Evolutionary conservation across 768 basidiomycete species (phyloP), one percentile per base, ranked within the genome.

Genomic region (Crucibulum laeve): DNA sequence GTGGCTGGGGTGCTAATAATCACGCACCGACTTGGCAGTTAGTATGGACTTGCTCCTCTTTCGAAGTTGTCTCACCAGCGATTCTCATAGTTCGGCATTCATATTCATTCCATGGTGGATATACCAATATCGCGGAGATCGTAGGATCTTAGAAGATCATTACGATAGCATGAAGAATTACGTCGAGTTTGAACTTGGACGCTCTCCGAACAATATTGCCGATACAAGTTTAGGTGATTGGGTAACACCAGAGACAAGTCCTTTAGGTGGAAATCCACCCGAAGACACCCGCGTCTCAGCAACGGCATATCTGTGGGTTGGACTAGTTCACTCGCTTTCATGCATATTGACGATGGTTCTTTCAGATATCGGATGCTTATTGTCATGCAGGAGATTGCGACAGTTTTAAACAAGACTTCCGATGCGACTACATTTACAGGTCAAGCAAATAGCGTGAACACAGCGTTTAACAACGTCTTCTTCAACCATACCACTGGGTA

Each of bases 211-310:
- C 19, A 55, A 58, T 25, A 62, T 62, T 23, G 60, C 57, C 4
- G 34, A 25, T 2, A 58, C 58, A 18, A 40, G 47, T 10, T 35
- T 62, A 33, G 61, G 61, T 69, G 61, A 61, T 73, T 71, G 25
- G 73, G 60, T 47, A 64, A 71, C 33, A 67, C 76, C 34, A 64
- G 74, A 58, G 75, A 79, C 43, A 56, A 58, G 48, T 77, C 61
- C 61, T 5, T 32, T 49, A 1, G 61, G 61, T 3, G 59, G 58
- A 0, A 62, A 62, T 33, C 54, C 61, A 1, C 61, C 61, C 0
- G 61, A 62, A 46, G 61, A 62, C 44, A n/a, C 47, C 17, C 54
- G 52, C 1, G 54, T 62, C 0, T 54, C 58, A 6, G 61, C 58
- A 1, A 62, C 61, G 2, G 61, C 61, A 25, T 62, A 51, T 42